Evolutionary conservation across 2,329 filamentous ascomycete genomes (phyloP).

Genomic region (Fusarium decemcellulare): DNA sequence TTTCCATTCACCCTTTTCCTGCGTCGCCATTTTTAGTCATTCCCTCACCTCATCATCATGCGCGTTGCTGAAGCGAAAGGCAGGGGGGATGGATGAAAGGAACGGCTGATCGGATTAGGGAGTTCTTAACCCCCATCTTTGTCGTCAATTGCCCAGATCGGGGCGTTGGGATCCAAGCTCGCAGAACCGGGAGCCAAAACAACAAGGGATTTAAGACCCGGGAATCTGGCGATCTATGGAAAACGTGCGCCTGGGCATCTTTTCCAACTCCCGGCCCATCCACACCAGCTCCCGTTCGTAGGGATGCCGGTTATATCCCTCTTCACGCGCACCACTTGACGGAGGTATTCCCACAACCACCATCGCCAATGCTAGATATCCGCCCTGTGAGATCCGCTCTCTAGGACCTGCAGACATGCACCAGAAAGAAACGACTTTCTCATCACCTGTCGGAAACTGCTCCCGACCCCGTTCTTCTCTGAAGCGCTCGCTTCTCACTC

Average conservation of each 20-base stretch:
- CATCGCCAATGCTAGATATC: background rate
- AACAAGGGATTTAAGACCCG: conserved; percentile 5
- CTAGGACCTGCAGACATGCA: conserved; percentile 3
- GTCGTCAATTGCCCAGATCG: conserved; percentile 9
- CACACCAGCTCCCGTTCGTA: background rate
- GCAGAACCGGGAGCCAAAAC: conserved; percentile 17
- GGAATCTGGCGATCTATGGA: conserved; percentile 17
- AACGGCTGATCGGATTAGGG: background rate
- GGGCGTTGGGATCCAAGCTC: conserved; percentile 30
- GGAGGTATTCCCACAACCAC: background rate
- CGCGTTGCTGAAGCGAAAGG: background rate
- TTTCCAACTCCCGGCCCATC: conserved; percentile 16
- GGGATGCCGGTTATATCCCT: conserved; percentile 5
- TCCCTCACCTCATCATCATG: conserved; percentile 2
- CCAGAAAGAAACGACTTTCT: conserved; percentile 20
- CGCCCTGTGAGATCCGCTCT: background rate
- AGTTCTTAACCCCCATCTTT: background rate
- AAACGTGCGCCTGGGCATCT: conserved; percentile 1
- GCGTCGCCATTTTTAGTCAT: background rate
- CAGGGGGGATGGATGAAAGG: background rate
- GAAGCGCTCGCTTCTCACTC: conserved; percentile 16
- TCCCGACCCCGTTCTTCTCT: conserved; percentile 17
- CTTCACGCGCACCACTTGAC: background rate
- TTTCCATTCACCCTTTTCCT: conserved; percentile 4
- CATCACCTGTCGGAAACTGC: conserved; percentile 25